Evolutionary conservation across 495 filamentous ascomycete species (phyloP).

Genomic region (Hypoxylon lienhwacheense): DNA sequence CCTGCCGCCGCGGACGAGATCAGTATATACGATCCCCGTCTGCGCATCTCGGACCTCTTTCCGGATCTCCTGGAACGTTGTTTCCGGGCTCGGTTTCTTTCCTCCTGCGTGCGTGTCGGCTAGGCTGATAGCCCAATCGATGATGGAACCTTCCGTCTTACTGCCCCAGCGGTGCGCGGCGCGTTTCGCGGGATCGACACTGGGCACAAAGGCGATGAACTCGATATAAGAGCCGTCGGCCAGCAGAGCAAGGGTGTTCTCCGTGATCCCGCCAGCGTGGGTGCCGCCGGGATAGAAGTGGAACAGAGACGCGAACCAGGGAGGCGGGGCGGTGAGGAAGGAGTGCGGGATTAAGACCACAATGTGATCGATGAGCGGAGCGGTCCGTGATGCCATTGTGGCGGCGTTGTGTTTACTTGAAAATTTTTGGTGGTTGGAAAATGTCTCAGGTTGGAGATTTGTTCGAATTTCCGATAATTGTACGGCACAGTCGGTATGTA

Average conservation of each 20-base stretch:
- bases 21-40: slow-evolving; percentile 44
- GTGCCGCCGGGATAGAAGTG: slow-evolving; percentile 57
- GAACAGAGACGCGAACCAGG: slow-evolving; percentile 55
- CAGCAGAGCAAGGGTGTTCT: slow-evolving; percentile 61
- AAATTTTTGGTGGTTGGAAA: neutral
- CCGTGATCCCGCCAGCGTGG: slow-evolving; percentile 54
- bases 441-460: neutral
- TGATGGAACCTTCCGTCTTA: slow-evolving; percentile 47
- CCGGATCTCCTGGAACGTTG: slow-evolving; percentile 31
- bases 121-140: slow-evolving; percentile 59
- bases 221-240: slow-evolving; percentile 61
- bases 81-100: slow-evolving; percentile 27
- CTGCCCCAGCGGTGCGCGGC: slow-evolving; percentile 55
- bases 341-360: slow-evolving; percentile 56
- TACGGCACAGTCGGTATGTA: neutral
- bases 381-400: slow-evolving; percentile 19
- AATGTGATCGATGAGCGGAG: slow-evolving; percentile 56
- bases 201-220: slow-evolving; percentile 60
- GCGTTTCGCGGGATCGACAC: slow-evolving; percentile 41
- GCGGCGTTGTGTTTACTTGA: neutral
- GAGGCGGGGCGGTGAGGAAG: slow-evolving; percentile 44
- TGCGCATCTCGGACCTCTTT: slow-evolving; percentile 29
- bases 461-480: neutral
- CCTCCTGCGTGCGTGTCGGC: neutral
- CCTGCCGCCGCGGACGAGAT: slow-evolving; percentile 48